Conservation (phyloP, 192 early-diverging fungal genomes). For the Anaeromyces robustus region DNA sequence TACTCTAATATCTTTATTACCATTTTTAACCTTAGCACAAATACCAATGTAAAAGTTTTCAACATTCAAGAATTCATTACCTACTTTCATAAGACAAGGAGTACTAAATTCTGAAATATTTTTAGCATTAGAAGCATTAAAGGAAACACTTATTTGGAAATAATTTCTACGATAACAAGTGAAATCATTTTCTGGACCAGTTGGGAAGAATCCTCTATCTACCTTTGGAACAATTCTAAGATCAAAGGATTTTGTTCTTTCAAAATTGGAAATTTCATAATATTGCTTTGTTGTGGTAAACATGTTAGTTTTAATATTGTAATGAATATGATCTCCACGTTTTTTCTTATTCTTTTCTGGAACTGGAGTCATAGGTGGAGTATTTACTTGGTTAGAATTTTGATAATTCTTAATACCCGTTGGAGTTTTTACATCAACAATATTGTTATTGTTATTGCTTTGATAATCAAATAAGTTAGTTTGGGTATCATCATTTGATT, state of each 20-base stretch:
- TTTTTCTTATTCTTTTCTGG: not conserved
- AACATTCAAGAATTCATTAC: conserved; percentile 24
- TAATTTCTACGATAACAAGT: conserved; percentile 92
- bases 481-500: not conserved
- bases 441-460: not conserved
- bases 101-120: conserved; percentile 10
- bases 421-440: not conserved
- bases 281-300: not conserved
- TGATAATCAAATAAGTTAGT: not conserved
- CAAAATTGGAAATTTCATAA: not conserved
- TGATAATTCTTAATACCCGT: not conserved
- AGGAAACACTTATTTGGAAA: conserved; percentile 64
- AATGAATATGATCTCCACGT: not conserved
- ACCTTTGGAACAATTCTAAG: conserved; percentile 42
- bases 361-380: not conserved
- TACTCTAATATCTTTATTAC: conserved; percentile 62
- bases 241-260: not conserved
- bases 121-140: conserved; percentile 24
- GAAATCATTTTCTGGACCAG: conserved; percentile 63
- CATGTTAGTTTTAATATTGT: not conserved
- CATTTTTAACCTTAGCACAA: conserved; percentile 52
- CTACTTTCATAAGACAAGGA: conserved; percentile 50
- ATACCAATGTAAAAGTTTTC: conserved; percentile 59
- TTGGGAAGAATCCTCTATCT: conserved; percentile 83
- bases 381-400: not conserved